Evolutionary conservation across 1,139 yeast species (phyloP), one percentile per base, ranked within the genome.

Genomic region (Blastobotrys serpentis): DNA sequence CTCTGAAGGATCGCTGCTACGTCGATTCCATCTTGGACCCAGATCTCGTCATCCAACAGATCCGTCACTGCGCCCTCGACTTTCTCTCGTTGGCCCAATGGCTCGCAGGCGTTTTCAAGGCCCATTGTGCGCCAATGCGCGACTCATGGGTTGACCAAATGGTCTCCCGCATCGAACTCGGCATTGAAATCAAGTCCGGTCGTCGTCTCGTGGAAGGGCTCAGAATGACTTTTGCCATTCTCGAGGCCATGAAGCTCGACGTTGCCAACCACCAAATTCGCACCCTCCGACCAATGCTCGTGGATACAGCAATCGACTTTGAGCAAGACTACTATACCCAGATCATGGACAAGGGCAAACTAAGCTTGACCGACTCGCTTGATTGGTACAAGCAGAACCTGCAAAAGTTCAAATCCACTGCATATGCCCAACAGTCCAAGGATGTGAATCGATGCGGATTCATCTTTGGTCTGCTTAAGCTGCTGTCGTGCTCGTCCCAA

Each of bases 181-280:
- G 95, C 18, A 78, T 78, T 53, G 64, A 68, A n/a, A 72, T 73
- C 26, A 71, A 73, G 54, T 76, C 82, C 17, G 78, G 82, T 10
- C 64, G 73, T 13, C 74, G 76, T 50, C 71, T 89, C 44, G 86
- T 87, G 39, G 87, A 82, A 46, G 96, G 95, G 1, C 71, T 90
- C 48, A 76, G 92, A 52, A 77, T 83, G 70, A 77, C 87, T 16
- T 88, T 90, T 65, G 86, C 86, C 55, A 86, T 90, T 52, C 72
- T 90, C 57, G 97, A 89, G 66, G 94, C 95, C n/a, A 89, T 90
- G 96, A 90, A 90, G 66, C 74, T 90, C 57, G 97, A 90, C 63
- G 95, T 89, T 48, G 96, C 97, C 16, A 90, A 90, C 67, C 96
- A 90, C 66, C 97, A 89, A 68, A 87, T 90, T 50, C 76, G 96